A percentile compares a stretch with the other conserved stretches of the same genome.
phyloP scores from a whole-genome alignment of 345 rosid genomes.

The Adansonia digitata region DNA sequence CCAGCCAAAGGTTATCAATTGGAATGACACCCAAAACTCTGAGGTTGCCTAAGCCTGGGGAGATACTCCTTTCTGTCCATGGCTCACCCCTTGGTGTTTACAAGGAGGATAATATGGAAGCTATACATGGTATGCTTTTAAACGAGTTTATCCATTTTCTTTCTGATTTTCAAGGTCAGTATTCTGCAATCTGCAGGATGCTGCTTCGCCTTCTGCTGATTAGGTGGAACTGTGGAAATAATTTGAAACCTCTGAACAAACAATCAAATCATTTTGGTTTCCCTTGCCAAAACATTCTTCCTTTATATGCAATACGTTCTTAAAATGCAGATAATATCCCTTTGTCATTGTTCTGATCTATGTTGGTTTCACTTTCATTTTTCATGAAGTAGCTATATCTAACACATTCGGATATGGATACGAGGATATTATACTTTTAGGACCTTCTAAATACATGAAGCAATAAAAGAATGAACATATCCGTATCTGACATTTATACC shows the following conservation, averaged over 20 bases:
- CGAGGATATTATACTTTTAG: too few species aligned
- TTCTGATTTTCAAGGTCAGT: neutral
- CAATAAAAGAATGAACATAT: too few species aligned
- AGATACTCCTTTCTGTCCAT: conserved; percentile 81
- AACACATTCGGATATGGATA: too few species aligned
- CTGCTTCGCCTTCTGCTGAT: neutral
- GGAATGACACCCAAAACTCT: conserved; percentile 88
- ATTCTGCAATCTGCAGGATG: neutral
- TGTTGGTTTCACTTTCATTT: too few species aligned
- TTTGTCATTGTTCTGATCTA: too few species aligned
- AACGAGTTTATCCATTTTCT: neutral
- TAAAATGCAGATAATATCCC: neutral
- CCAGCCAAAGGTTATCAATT: conserved; percentile 68
- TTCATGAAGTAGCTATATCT: too few species aligned
- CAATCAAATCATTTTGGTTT: neutral
- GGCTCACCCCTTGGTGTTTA: conserved; percentile 93
- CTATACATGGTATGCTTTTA: conserved; percentile 56
- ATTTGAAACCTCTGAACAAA: conserved; percentile 3
- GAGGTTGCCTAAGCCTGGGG: conserved; percentile 85
- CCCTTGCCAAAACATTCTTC: neutral
- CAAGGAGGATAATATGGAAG: conserved; percentile 88
- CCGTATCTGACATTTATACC: too few species aligned
- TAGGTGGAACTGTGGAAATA: neutral
- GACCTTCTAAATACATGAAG: too few species aligned
- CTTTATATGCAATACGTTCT: neutral